These are phyloP conservation scores for Lachancea cidri DNA, from an alignment of 805 yeast genomes.

Conservation along the genomic window DNA sequence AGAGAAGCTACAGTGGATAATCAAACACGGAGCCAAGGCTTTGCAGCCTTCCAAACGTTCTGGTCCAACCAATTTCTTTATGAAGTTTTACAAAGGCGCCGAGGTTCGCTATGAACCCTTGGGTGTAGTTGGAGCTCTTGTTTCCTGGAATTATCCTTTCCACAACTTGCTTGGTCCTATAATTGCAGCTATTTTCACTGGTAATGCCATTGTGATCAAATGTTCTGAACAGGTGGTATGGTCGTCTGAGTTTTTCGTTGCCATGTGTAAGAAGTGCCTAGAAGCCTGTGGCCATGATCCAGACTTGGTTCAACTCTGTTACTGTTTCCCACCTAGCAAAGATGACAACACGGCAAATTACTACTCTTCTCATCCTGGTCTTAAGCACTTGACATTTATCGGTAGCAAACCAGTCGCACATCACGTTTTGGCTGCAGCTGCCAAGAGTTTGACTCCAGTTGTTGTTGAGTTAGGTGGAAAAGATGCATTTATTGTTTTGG, in stretches of 20 bases:
- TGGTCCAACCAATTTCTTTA: constrained; percentile 79
- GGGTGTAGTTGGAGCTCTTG: constrained; percentile 79
- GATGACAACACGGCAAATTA: constrained; percentile 55
- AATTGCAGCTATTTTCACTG: constrained; percentile 82
- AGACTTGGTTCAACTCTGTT: constrained; percentile 78
- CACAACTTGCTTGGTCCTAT: constrained; percentile 93
- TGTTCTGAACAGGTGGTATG: constrained; percentile 96
- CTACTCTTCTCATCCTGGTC: constrained; percentile 75
- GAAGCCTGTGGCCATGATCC: constrained; percentile 71
- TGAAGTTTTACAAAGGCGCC: constrained; percentile 81
- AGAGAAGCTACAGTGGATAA: constrained; percentile 88
- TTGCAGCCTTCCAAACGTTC: constrained; percentile 70
- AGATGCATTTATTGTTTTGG: constrained; percentile 84
- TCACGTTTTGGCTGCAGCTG: constrained; percentile 75
- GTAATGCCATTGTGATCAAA: constrained; percentile 85
- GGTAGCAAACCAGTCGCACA: constrained; percentile 96
- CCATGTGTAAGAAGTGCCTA: constrained; percentile 66
- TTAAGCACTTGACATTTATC: constrained; percentile 88
- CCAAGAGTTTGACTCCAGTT: constrained; percentile 85
- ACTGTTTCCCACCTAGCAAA: constrained; percentile 68
- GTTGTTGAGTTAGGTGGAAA: constrained; percentile 97
- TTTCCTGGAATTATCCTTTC: constrained; percentile 97
- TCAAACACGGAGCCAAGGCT: constrained; percentile 72
- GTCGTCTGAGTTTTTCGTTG: constrained; percentile 79
- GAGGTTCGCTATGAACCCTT: constrained; percentile 92